Base-by-base conservation (phyloP, 2,329 filamentous ascomycete species). In the Ophiostoma ulmi region DNA sequence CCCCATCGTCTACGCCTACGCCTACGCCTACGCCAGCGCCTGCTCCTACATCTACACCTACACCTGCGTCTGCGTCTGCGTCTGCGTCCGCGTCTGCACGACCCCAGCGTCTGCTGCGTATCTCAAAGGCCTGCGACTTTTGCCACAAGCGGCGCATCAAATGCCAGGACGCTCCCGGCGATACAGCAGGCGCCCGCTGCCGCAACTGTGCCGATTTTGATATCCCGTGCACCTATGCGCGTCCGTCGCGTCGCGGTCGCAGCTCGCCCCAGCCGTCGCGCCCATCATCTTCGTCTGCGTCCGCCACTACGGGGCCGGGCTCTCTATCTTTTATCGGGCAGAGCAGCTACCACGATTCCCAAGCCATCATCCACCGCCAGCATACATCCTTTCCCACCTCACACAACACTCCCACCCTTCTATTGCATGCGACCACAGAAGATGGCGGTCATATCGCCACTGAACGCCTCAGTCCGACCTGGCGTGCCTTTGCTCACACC, bases 91-190 rank as follows among this genome's bases (percentile, higher is more conserved):
- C 44, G 58, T 22, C 64, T 17, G 14, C 63, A 26, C 71, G 71
- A 14, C 73, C 73, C 5, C 73, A 72, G 68, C 73, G 73, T 41
- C 72, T 72, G 31, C 61, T 73, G 68, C 73, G 73, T 64, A 72
- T 73, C 41, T 73, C 73, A 67, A 69, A 69, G 58, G 73, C 73
- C 11, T 73, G 73, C 70, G 74, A 75, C 71, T 75, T 74, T 39
- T 75, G 74, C 69, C 74, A 75, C 61, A 75, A 75, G 61, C 74
- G 74, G 14, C 73, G 74, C 70, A 75, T 75, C 67, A 75, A 75
- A 36, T 75, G 74, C 71, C 74, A 73, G 67, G 67, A 71, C 63
- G 71, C 67, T 38, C 67, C 69, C 13, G 65, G 66, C 38, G 69
- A 69, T 5, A 48, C 67, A 26, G 41, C 67, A 31, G 52, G 69